phyloP scores from a whole-genome alignment of 495 filamentous ascomycete genomes.

The Elasticomyces elasticus region DNA sequence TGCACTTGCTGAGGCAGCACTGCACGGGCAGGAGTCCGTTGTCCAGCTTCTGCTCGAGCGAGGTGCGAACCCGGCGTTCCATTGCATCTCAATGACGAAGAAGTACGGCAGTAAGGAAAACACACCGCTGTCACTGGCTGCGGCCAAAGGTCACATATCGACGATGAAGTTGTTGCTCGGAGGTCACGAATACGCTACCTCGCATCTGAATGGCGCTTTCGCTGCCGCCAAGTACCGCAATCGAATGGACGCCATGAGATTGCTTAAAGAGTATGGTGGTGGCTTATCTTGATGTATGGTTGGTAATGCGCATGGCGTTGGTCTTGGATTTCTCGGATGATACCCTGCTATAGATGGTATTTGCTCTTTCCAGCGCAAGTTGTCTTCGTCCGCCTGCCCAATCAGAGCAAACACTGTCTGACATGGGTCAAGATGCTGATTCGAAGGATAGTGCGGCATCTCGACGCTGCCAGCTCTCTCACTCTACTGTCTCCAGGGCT shows the following conservation, averaged over 20 bases:
- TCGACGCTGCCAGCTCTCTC: too few species aligned
- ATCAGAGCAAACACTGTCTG: too few species aligned
- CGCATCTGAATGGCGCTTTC: neutral
- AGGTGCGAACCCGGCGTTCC: slow-evolving; percentile 1
- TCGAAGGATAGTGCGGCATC: too few species aligned
- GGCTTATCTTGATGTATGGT: neutral
- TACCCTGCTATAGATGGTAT: too few species aligned
- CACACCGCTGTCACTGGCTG: neutral
- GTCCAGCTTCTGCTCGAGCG: neutral
- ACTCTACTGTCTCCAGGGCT: too few species aligned
- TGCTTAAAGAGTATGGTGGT: neutral
- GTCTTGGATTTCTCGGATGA: too few species aligned
- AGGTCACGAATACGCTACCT: neutral
- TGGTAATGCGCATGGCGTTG: too few species aligned
- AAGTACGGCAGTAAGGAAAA: neutral
- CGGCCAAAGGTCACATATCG: neutral
- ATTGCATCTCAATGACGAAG: neutral
- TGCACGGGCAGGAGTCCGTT: neutral
- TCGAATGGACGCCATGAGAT: neutral
- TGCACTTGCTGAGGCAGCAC: neutral
- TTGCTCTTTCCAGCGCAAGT: too few species aligned
- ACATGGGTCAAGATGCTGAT: too few species aligned
- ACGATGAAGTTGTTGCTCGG: neutral
- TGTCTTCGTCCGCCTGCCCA: too few species aligned
- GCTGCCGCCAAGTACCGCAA: neutral